Percentiles rank a stretch among this genome's conserved stretches.
These are phyloP conservation scores for Lentithecium fluviatile DNA, from an alignment of 495 filamentous ascomycete genomes.

Conservation along the genomic window DNA sequence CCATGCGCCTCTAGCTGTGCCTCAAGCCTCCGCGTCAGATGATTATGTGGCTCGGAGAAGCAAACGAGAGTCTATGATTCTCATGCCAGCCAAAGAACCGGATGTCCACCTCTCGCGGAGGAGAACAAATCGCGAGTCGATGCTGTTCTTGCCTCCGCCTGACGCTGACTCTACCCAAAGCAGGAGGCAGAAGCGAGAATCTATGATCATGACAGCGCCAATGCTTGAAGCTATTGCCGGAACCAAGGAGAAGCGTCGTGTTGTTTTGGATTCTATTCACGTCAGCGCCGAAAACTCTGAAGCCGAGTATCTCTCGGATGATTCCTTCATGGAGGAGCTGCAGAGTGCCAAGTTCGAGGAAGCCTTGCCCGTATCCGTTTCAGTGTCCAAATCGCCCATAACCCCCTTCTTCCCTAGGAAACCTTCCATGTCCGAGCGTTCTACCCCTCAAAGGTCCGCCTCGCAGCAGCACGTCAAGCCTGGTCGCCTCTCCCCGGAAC, in stretches of 20 bases:
- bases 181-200: conserved; percentile 13
- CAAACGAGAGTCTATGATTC: conserved; percentile 23
- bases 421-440: conserved; percentile 33
- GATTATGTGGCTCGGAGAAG: conserved; percentile 4
- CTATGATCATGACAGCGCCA: neutral
- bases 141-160: conserved; percentile 13
- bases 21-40: conserved; percentile 4
- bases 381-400: conserved; percentile 82
- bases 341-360: conserved; percentile 78
- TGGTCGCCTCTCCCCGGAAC: conserved; percentile 23
- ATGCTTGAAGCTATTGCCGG: conserved; percentile 16
- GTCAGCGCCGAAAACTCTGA: conserved; percentile 44
- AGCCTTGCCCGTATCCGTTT: conserved; percentile 76
- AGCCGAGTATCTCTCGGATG: conserved; percentile 70
- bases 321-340: conserved; percentile 87
- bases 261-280: conserved; percentile 39
- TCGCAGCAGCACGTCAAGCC: conserved; percentile 13
- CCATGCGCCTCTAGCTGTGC: neutral
- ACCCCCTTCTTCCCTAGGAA: conserved; percentile 59
- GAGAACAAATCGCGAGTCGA: conserved; percentile 22
- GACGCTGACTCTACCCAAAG: neutral
- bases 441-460: conserved; percentile 19
- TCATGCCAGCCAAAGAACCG: neutral
- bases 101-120: conserved; percentile 2
- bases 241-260: conserved; percentile 36